Conservation (phyloP, 2,329 filamentous ascomycete genomes). For the Paecilomyces niveus region DNA sequence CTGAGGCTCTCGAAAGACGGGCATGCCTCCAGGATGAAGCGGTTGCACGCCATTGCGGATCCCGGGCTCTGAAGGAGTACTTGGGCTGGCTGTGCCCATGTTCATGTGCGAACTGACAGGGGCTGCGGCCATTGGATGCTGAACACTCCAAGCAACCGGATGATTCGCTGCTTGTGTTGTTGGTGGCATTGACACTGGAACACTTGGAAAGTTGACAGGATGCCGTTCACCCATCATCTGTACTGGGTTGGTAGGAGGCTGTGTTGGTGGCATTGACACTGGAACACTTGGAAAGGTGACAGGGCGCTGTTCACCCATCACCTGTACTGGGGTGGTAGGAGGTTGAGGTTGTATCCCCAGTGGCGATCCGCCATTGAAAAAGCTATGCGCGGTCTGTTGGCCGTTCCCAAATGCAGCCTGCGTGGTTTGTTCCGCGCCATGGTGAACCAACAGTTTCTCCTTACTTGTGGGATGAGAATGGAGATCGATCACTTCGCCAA, state of each 20-base stretch:
- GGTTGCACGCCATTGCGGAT: not conserved
- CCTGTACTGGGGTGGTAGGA: not conserved
- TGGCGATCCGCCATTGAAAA: not conserved
- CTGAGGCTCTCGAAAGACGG: not conserved
- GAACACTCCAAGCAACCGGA: not conserved
- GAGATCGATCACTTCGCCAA: conserved; percentile 11
- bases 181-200: not conserved
- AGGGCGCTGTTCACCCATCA: not conserved
- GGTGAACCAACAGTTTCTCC: not conserved
- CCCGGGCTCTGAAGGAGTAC: not conserved
- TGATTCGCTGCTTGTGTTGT: not conserved
- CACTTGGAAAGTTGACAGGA: not conserved
- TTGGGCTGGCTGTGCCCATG: not conserved
- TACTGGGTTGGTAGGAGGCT: not conserved
- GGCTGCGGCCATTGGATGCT: too few species aligned
- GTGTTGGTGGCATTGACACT: not conserved
- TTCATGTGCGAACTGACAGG: not conserved
- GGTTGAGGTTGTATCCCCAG: not conserved
- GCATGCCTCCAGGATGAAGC: not conserved
- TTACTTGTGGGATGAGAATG: not conserved
- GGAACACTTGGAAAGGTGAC: not conserved
- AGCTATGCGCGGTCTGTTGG: not conserved
- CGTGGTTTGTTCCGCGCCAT: not conserved
- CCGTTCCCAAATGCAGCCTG: not conserved
- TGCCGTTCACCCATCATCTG: not conserved